Percentiles rank a stretch among this genome's conserved stretches.
Conservation (phyloP, 2,329 filamentous ascomycete species). For the Xylariales sp. region DNA sequence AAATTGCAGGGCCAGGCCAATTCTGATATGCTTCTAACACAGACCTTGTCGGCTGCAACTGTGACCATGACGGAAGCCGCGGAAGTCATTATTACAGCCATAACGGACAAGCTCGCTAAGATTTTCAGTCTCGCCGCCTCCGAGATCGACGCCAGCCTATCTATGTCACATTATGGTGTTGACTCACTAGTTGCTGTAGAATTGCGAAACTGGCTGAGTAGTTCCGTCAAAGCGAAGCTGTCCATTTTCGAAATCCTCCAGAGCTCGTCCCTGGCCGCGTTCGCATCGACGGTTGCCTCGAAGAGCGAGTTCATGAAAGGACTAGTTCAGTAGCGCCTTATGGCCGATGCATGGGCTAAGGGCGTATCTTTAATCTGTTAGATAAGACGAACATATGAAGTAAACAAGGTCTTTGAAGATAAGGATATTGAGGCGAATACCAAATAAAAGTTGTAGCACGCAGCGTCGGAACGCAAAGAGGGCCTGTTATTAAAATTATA, state of each 20-base stretch:
- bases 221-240: background rate
- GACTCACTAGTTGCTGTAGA: constrained; percentile 19
- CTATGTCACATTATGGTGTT: background rate
- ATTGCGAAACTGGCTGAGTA: constrained; percentile 2
- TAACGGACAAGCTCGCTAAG: background rate
- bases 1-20: background rate
- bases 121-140: background rate
- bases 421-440: too few species aligned
- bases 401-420: too few species aligned
- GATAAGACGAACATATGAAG: too few species aligned
- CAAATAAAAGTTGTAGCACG: too few species aligned
- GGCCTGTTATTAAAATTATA: too few species aligned
- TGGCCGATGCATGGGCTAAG: too few species aligned
- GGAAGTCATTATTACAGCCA: background rate
- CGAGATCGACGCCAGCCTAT: background rate
- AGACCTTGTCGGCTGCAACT: too few species aligned
- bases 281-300: background rate
- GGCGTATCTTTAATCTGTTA: too few species aligned
- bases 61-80: background rate
- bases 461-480: too few species aligned
- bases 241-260: constrained; percentile 4
- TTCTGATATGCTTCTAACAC: background rate
- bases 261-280: background rate
- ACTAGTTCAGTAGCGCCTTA: too few species aligned
- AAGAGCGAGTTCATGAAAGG: background rate